phyloP scores from a whole-genome alignment of 2,329 filamentous ascomycete genomes.

The Colletotrichum somersetense region DNA sequence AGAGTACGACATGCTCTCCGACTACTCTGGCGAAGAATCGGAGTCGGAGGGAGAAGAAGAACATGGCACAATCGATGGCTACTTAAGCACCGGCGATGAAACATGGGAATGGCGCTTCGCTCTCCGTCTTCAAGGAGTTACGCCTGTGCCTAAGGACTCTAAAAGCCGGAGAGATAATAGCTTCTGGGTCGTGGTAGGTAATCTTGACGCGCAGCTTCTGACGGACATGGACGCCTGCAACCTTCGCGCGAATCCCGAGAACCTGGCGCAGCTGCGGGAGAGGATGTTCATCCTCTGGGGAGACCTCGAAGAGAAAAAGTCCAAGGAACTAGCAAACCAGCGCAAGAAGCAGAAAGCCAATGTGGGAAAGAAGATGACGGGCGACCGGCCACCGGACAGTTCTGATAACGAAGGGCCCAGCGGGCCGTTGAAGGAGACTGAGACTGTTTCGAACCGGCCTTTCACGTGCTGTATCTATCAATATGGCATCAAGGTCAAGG shows the following conservation, averaged over 20 bases:
- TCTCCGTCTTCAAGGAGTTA: slow-evolving; percentile 80
- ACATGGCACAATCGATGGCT: slow-evolving; percentile 45
- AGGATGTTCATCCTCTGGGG: slow-evolving; percentile 87
- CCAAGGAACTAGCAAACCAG: slow-evolving; percentile 49
- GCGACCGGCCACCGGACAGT: slow-evolving; percentile 54
- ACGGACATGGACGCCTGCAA: slow-evolving; percentile 62
- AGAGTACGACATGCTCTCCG: slow-evolving; percentile 66
- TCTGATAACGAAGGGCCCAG: slow-evolving; percentile 50
- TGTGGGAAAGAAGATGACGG: slow-evolving; percentile 23
- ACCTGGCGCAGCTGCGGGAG: slow-evolving; percentile 71
- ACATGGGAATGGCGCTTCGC: slow-evolving; percentile 89
- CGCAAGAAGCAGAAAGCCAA: slow-evolving; percentile 44
- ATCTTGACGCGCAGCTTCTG: slow-evolving; percentile 63
- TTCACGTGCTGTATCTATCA: slow-evolving; percentile 80
- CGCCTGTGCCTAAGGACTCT: slow-evolving; percentile 47
- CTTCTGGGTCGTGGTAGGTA: slow-evolving; percentile 78
- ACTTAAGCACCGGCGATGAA: slow-evolving; percentile 43
- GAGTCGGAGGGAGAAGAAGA: slow-evolving; percentile 47
- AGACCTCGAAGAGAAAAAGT: slow-evolving; percentile 80
- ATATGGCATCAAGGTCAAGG: slow-evolving; percentile 69
- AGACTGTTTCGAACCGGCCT: slow-evolving; percentile 64
- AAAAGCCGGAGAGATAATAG: slow-evolving; percentile 54
- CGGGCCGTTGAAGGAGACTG: neutral
- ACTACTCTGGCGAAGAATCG: slow-evolving; percentile 51
- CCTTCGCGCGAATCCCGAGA: slow-evolving; percentile 65